Percentiles rank a stretch among this genome's conserved stretches.
phyloP scores from a whole-genome alignment of 139 green algal species.

The Medakamo hakoo region DNA sequence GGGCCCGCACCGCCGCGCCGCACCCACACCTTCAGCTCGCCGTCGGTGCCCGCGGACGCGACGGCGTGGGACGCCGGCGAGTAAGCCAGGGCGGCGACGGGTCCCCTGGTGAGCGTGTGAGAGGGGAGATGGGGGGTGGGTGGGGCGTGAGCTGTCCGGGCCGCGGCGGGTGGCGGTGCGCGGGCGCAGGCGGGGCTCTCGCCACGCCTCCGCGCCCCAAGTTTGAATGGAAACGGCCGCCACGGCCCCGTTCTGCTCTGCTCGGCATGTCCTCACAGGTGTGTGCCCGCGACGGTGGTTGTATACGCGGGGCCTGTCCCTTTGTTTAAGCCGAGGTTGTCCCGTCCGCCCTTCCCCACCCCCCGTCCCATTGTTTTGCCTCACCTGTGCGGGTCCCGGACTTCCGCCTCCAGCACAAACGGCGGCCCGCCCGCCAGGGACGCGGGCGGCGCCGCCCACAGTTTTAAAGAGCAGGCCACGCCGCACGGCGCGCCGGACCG shows the following conservation, averaged over 20 bases:
- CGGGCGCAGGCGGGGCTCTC: too few species aligned
- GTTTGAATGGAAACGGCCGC: too few species aligned
- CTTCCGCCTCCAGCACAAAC: neutral
- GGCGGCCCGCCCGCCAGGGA: too few species aligned
- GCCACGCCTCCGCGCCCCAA: too few species aligned
- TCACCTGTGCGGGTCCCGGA: neutral
- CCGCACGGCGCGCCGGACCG: too few species aligned
- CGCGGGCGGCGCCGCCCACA: neutral
- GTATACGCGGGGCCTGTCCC: neutral
- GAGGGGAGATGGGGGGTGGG: too few species aligned
- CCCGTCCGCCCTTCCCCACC: too few species aligned
- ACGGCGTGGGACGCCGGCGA: neutral
- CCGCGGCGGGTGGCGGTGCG: too few species aligned
- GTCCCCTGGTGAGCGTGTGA: neutral
- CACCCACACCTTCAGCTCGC: neutral
- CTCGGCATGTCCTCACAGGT: neutral
- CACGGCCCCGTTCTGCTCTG: neutral
- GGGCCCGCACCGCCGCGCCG: too few species aligned
- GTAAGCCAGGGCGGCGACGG: neutral
- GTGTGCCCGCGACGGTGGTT: neutral
- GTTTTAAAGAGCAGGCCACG: neutral
- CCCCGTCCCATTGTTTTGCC: neutral
- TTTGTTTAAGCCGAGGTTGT: too few species aligned
- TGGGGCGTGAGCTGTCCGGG: too few species aligned
- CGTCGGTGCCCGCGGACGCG: neutral